Evolutionary conservation across 2,329 filamentous ascomycete species (phyloP).

Genomic region (Aspergillus pseudoterreus): DNA sequence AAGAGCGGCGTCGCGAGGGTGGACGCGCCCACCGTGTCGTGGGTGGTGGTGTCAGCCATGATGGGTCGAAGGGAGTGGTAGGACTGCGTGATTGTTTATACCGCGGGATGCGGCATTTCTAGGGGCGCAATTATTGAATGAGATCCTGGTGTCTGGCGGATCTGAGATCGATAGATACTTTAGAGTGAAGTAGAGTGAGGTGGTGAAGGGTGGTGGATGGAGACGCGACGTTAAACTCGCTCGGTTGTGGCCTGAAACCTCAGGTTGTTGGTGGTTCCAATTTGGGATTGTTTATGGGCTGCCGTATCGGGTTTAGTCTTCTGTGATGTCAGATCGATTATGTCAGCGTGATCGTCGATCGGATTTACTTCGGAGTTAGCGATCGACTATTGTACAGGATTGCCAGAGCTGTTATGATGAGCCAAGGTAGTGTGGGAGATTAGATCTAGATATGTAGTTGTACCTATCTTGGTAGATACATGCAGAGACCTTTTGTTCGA

Average conservation of each 20-base stretch:
- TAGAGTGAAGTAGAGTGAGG: background rate
- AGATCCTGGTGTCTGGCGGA: background rate
- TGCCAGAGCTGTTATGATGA: too few relatives aligned
- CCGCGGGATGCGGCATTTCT: background rate
- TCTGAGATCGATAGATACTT: background rate
- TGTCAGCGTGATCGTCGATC: background rate
- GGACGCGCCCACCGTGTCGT: slow-evolving; percentile 41
- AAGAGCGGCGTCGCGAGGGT: slow-evolving; percentile 35
- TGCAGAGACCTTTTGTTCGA: too few relatives aligned
- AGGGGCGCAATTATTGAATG: background rate
- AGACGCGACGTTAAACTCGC: background rate
- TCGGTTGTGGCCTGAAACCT: background rate
- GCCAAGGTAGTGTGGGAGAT: too few relatives aligned
- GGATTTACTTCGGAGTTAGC: background rate
- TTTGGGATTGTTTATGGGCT: background rate
- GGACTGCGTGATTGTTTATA: background rate
- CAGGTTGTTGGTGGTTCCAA: background rate
- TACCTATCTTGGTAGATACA: too few relatives aligned
- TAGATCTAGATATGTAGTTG: too few relatives aligned
- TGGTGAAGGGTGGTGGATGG: background rate
- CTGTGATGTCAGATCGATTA: background rate
- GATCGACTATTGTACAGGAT: too few relatives aligned
- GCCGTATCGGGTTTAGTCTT: background rate
- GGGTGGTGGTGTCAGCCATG: slow-evolving; percentile 39
- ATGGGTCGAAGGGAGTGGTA: slow-evolving; percentile 13